Conservation (phyloP, 805 yeast genomes). For the Clavispora fructus region DNA sequence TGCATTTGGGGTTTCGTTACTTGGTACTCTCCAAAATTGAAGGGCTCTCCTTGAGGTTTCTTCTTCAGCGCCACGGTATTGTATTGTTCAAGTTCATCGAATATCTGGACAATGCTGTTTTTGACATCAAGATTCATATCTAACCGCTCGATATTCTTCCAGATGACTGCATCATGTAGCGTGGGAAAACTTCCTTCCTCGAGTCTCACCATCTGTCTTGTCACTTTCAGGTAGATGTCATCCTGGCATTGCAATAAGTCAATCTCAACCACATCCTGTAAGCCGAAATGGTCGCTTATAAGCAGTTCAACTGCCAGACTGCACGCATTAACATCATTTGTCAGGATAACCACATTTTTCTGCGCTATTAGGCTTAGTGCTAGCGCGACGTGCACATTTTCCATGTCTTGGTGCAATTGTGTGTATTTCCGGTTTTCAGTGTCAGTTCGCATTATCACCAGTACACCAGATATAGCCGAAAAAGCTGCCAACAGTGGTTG, state of each 20-base stretch:
- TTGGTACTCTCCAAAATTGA: constrained; percentile 6
- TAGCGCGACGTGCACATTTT: constrained; percentile 12
- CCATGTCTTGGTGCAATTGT: constrained; percentile 5
- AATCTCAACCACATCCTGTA: constrained; percentile 9
- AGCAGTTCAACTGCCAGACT: constrained; percentile 1
- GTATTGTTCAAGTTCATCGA: constrained; percentile 11
- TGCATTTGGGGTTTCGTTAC: constrained; percentile 8
- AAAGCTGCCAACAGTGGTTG: too few species aligned
- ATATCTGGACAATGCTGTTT: constrained; percentile 4
- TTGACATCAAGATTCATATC: constrained; percentile 2
- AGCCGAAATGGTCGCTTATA: background rate
- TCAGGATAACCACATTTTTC: constrained; percentile 5
- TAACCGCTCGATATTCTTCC: constrained; percentile 13
- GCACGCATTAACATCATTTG: constrained; percentile 7
- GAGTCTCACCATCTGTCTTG: constrained; percentile 7
- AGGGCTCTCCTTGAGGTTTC: constrained; percentile 2
- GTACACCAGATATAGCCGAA: background rate
- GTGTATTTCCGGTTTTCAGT: too few species aligned
- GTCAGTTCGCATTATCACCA: background rate
- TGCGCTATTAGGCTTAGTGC: constrained; percentile 10
- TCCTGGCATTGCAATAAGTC: constrained; percentile 9
- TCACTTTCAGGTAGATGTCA: constrained; percentile 2
- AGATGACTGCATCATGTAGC: constrained; percentile 10
- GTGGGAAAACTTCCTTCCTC: constrained; percentile 4
- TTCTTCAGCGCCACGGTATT: constrained; percentile 6